Percentiles rank a stretch among this genome's conserved stretches.
Evolutionary conservation across 2,329 filamentous ascomycete species (phyloP).

Genomic region (Passalora sequoiae): DNA sequence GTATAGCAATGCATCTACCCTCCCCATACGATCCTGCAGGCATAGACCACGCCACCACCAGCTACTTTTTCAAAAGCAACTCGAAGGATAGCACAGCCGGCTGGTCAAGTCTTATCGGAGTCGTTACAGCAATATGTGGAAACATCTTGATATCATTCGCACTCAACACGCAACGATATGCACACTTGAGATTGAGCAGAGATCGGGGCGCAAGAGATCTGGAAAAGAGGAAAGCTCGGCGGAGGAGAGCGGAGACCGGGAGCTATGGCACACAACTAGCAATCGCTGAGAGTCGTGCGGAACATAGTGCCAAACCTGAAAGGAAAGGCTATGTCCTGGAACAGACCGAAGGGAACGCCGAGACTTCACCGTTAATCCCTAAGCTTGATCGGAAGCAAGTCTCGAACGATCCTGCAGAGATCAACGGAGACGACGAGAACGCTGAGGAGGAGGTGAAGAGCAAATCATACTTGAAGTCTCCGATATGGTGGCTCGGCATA

Average conservation of each 20-base stretch:
- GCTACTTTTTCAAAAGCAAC: conserved; percentile 5
- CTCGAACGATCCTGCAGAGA: conserved; percentile 38
- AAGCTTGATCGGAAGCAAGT: conserved; percentile 47
- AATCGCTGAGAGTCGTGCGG: conserved; percentile 32
- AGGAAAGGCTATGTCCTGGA: conserved; percentile 24
- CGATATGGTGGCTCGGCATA: conserved; percentile 95
- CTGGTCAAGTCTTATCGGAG: conserved; percentile 94
- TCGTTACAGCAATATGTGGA: conserved; percentile 83
- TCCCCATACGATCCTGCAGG: not conserved
- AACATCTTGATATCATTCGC: conserved; percentile 94
- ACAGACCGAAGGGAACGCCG: conserved; percentile 37
- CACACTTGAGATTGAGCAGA: conserved; percentile 76
- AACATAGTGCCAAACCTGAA: conserved; percentile 20
- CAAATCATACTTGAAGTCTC: conserved; percentile 77
- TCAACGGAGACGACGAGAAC: conserved; percentile 37
- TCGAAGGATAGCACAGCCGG: conserved; percentile 28
- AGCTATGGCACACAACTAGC: conserved; percentile 45
- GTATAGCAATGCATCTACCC: conserved; percentile 13
- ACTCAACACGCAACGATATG: conserved; percentile 93
- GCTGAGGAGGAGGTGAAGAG: conserved; percentile 42
- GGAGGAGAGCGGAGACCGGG: conserved; percentile 38
- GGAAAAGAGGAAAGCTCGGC: conserved; percentile 31
- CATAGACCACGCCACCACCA: conserved; percentile 1
- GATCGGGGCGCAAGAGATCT: conserved; percentile 52
- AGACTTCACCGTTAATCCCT: conserved; percentile 50